A percentile compares a stretch with the other conserved stretches of the same genome.
phyloP scores from a whole-genome alignment of 2,329 filamentous ascomycete genomes.

The Xylariaceae sp. region DNA sequence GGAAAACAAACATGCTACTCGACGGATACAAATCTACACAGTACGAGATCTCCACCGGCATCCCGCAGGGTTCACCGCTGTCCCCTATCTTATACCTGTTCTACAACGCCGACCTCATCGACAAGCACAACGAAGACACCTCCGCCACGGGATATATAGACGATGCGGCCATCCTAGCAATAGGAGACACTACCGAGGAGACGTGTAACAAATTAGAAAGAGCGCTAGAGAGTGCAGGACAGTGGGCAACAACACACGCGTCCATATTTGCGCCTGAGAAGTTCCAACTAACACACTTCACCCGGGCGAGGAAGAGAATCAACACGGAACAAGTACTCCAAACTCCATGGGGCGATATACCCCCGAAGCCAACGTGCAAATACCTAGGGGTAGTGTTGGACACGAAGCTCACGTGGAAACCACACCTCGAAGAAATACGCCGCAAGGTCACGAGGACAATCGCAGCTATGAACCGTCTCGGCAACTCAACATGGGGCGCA shows the following conservation, averaged over 20 bases:
- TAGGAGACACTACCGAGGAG: not conserved
- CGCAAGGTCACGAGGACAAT: not conserved
- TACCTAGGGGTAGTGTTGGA: no score
- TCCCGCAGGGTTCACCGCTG: not conserved
- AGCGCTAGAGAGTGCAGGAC: no score
- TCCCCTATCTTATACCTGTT: not conserved
- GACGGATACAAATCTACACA: not conserved
- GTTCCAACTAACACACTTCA: no score
- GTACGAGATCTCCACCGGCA: not conserved
- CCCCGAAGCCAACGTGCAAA: no score
- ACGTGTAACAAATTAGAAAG: no score
- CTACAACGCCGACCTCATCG: not conserved
- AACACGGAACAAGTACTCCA: no score
- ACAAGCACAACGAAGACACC: not conserved
- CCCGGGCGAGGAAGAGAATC: no score
- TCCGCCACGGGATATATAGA: not conserved
- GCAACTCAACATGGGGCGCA: not conserved
- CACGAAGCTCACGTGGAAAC: no score
- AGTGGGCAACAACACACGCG: no score
- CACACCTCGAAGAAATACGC: not conserved
- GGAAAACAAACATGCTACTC: not conserved
- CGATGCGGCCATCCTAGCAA: not conserved
- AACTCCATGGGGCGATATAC: no score
- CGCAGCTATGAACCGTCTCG: not conserved
- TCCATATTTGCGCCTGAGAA: no score